Conservation (phyloP, 805 yeast genomes). For the Kregervanrija delftensis region DNA sequence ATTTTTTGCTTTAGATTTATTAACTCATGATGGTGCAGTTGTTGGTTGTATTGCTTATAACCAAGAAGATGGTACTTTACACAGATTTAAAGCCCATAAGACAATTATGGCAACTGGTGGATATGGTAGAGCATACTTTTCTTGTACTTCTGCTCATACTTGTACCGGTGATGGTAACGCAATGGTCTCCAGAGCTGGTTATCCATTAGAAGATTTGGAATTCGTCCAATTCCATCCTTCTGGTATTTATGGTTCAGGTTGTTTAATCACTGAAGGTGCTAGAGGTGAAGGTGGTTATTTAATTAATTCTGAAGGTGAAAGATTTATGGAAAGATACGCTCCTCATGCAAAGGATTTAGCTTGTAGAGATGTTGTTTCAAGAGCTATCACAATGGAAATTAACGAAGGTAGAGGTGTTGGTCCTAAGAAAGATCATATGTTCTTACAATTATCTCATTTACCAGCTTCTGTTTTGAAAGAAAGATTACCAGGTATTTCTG, state of each 20-base stretch:
- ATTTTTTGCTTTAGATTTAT: slow-evolving; percentile 89
- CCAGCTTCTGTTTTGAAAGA: slow-evolving; percentile 89
- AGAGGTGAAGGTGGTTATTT: slow-evolving; percentile 99
- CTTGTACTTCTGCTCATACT: slow-evolving; percentile 98
- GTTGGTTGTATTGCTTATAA: slow-evolving; percentile 96
- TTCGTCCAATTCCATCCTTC: slow-evolving; percentile 99
- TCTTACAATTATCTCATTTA: slow-evolving; percentile 85
- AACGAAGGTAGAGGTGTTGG: slow-evolving; percentile 99
- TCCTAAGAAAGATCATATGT: slow-evolving; percentile 90
- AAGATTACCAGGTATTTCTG: slow-evolving; percentile 98
- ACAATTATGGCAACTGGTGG: slow-evolving; percentile 99
- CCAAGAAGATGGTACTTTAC: slow-evolving; percentile 98
- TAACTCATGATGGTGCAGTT: slow-evolving; percentile 93
- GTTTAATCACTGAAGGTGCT: slow-evolving; percentile 98
- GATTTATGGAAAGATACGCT: slow-evolving; percentile 99
- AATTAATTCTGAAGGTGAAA: slow-evolving; percentile 95
- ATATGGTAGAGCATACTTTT: slow-evolving; percentile 96
- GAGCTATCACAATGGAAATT: slow-evolving; percentile 98
- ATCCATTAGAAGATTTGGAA: slow-evolving; percentile 95
- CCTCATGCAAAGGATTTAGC: slow-evolving; percentile 98
- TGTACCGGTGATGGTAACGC: slow-evolving; percentile 99
- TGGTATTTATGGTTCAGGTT: slow-evolving; percentile 98
- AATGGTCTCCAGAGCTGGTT: slow-evolving; percentile 97
- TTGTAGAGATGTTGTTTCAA: slow-evolving; percentile 95
- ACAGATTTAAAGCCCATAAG: slow-evolving; percentile 94